Percentiles rank a stretch among this genome's conserved stretches.
phyloP scores from a whole-genome alignment of 1,284 basidiomycete genomes.

The Fistulinella cinereoalba region DNA sequence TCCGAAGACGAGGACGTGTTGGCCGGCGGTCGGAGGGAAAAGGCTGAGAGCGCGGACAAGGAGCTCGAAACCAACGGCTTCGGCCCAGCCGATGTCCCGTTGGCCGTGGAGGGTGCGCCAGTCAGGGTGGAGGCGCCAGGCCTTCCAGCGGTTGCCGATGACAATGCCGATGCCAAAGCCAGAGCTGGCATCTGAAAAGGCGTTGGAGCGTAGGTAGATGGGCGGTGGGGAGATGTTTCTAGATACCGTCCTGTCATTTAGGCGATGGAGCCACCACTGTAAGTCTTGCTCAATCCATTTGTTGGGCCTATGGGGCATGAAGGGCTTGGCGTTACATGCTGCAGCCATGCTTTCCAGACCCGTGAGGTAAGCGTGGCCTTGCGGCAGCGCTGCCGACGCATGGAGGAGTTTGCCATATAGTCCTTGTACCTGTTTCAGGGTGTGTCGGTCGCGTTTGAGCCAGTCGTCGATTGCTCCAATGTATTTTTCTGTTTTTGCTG shows the following conservation, averaged over 20 bases:
- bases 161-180: background rate
- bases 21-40: no score
- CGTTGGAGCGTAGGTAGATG: background rate
- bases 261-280: background rate
- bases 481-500: background rate
- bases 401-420: constrained; percentile 8
- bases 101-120: background rate
- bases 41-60: constrained; percentile 15
- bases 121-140: background rate
- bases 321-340: background rate
- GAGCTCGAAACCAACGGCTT: constrained; percentile 16
- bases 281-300: background rate
- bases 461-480: background rate
- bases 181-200: constrained; percentile 6
- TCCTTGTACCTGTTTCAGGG: background rate
- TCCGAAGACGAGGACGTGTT: constrained; percentile 27
- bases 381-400: background rate
- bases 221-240: background rate
- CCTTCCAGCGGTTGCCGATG: background rate
- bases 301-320: constrained; percentile 1
- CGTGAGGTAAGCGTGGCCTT: constrained; percentile 3
- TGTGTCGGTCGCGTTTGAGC: background rate
- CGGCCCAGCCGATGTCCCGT: constrained; percentile 14
- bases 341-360: constrained; percentile 6
- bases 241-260: background rate